Conservation (phyloP, 2,329 filamentous ascomycete genomes). For the Monilinia fructigena region DNA sequence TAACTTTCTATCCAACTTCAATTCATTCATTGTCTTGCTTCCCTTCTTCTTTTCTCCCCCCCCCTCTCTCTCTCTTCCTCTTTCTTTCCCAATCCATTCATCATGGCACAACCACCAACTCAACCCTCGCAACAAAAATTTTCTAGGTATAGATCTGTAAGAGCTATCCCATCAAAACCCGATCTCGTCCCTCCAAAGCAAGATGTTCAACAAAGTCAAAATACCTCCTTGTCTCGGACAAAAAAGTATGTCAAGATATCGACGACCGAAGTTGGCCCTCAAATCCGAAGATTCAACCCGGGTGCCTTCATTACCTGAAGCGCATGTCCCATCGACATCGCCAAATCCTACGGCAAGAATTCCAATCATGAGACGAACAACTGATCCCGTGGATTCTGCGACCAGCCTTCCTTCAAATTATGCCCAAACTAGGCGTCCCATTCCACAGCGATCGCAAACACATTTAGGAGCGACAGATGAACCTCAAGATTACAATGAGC, state of each 20-base stretch:
- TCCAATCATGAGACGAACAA: slow-evolving; percentile 12
- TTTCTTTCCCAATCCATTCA: not conserved
- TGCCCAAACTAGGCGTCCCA: slow-evolving; percentile 22
- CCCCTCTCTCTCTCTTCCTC: no score
- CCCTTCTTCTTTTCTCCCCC: no score
- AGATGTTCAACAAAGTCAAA: slow-evolving; percentile 24
- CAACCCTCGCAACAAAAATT: slow-evolving; percentile 45
- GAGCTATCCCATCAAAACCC: slow-evolving; percentile 42
- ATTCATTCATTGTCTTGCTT: not conserved
- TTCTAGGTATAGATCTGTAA: slow-evolving; percentile 58
- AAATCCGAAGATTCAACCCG: slow-evolving; percentile 21
- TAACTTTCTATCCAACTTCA: not conserved
- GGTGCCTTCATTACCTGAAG: slow-evolving; percentile 26
- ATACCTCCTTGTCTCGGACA: slow-evolving; percentile 28
- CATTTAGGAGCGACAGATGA: slow-evolving; percentile 25
- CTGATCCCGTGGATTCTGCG: slow-evolving; percentile 11
- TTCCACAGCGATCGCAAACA: slow-evolving; percentile 21
- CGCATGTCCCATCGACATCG: slow-evolving; percentile 1
- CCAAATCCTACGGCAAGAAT: not conserved
- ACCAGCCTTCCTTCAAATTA: slow-evolving; percentile 10
- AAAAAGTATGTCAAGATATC: slow-evolving; percentile 44
- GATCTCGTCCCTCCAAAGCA: slow-evolving; percentile 18
- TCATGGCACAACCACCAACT: slow-evolving; percentile 29
- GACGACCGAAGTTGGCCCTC: slow-evolving; percentile 32
- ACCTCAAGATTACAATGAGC: slow-evolving; percentile 28